Base-by-base conservation (phyloP, 805 yeast genomes). In the Vanderwaltozyma tropicalis region DNA sequence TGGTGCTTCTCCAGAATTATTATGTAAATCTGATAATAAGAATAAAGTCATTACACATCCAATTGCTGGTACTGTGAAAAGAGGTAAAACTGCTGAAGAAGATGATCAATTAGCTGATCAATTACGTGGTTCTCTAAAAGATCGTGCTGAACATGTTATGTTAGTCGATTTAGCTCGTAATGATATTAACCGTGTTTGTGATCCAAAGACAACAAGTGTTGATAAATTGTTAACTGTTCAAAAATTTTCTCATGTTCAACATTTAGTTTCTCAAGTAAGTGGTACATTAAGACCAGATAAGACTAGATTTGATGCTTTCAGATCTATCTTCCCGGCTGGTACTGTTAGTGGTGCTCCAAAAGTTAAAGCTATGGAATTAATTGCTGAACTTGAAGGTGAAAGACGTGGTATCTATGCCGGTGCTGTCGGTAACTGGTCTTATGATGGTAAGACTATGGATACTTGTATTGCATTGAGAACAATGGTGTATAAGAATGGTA, bases 301-400 rank as follows among this genome's bases (percentile, higher is more conserved):
- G 66, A 79, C 89, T 11, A 71, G 97, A 46, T 92, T 92, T 55
- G 99, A 92, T 65, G 98, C 98, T 0, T 87, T 92, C 64, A 75
- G 98, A 59, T 87, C 96, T 3, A 85, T 92, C 39, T 92, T 92
- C 77, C 99, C 99, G 16, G 98, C 98, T 1, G 99, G 99, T 31
- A 92, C 99, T 1, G 97, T 89, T 11, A 80, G 94, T 39, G 99
- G 99, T 28, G 97, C 99, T 2, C 99, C 99, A 39, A 92, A 92
- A 62, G 94, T 92, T 30, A 77, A 75, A 51, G 98, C 98, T 9
- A 92, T 92, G 97, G 94, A 88, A 61, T 68, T 92, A 31, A 86
- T 92, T 50, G 81, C 83, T 15, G 94, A 85, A 57, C 65, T 89
- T 34, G 98, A 92, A 57, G 72, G 75, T 43, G 97, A 89, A 57